A percentile compares a stretch with the other conserved stretches of the same genome.
phyloP scores from a whole-genome alignment of 805 yeast species.

The Kodamaea kakaduensis region DNA sequence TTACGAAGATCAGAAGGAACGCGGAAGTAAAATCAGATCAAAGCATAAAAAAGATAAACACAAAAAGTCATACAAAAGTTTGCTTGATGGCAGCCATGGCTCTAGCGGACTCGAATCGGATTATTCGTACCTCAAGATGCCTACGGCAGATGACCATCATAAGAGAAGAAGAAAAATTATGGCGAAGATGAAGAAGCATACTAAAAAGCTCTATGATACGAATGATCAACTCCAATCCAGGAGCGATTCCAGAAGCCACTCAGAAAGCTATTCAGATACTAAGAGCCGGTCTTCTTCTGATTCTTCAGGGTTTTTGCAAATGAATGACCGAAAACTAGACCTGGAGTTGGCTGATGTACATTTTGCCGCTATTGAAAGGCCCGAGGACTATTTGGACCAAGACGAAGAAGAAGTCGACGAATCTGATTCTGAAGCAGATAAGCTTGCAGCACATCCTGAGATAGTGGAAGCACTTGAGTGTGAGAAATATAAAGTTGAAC shows the following conservation, averaged over 20 bases:
- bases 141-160: slow-evolving; percentile 3
- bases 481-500: too few relatives aligned
- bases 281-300: background rate
- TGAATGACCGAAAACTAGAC: background rate
- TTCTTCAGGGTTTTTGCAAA: background rate
- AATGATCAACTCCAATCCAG: slow-evolving; percentile 1
- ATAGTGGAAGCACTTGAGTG: too few relatives aligned
- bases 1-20: slow-evolving; percentile 7
- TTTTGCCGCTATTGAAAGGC: slow-evolving; percentile 1
- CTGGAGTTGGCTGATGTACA: slow-evolving; percentile 2
- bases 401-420: background rate
- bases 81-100: too few relatives aligned
- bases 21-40: too few relatives aligned
- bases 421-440: background rate
- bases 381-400: background rate
- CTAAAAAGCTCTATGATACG: slow-evolving; percentile 10
- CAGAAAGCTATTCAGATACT: slow-evolving; percentile 5
- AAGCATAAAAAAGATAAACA: too few relatives aligned
- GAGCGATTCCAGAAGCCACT: slow-evolving; percentile 4
- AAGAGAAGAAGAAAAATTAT: slow-evolving; percentile 8
- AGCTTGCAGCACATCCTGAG: too few relatives aligned
- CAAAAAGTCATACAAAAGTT: too few relatives aligned
- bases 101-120: background rate
- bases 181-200: slow-evolving; percentile 10
- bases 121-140: too few relatives aligned